phyloP scores from a whole-genome alignment of 73 alveolate species.

The Halteria grandinella region DNA sequence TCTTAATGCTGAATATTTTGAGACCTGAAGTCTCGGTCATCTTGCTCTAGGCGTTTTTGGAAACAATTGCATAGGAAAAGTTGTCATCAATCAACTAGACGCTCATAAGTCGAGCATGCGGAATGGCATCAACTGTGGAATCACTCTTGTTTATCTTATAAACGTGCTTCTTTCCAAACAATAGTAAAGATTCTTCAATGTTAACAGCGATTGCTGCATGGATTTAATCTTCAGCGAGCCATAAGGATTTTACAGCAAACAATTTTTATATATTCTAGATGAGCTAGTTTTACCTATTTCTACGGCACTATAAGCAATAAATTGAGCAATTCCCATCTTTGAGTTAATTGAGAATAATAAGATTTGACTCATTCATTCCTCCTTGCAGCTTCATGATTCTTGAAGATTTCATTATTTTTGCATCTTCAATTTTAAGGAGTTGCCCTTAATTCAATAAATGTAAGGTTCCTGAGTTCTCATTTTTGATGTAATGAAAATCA shows the following conservation, averaged over 20 bases:
- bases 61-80: slow-evolving; percentile 34
- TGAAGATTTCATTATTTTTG: too few species aligned
- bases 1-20: background rate
- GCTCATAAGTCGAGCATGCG: background rate
- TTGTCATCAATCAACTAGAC: slow-evolving; percentile 16
- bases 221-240: background rate
- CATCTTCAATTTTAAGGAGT: too few species aligned
- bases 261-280: too few species aligned
- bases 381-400: too few species aligned
- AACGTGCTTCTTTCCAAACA: background rate
- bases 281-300: too few species aligned
- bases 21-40: slow-evolving; percentile 15
- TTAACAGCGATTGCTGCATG: background rate
- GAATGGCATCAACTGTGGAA: background rate
- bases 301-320: too few species aligned
- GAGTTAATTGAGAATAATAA: too few species aligned
- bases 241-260: background rate
- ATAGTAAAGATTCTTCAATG: background rate
- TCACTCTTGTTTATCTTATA: background rate
- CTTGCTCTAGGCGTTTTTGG: background rate
- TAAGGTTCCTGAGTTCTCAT: too few species aligned
- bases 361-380: too few species aligned
- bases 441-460: too few species aligned
- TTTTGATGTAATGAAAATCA: too few species aligned
- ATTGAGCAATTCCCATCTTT: too few species aligned